A percentile compares a stretch with the other conserved stretches of the same genome.
phyloP scores from a whole-genome alignment of 2,329 filamentous ascomycete genomes.

The Ophiobolus disseminans region DNA sequence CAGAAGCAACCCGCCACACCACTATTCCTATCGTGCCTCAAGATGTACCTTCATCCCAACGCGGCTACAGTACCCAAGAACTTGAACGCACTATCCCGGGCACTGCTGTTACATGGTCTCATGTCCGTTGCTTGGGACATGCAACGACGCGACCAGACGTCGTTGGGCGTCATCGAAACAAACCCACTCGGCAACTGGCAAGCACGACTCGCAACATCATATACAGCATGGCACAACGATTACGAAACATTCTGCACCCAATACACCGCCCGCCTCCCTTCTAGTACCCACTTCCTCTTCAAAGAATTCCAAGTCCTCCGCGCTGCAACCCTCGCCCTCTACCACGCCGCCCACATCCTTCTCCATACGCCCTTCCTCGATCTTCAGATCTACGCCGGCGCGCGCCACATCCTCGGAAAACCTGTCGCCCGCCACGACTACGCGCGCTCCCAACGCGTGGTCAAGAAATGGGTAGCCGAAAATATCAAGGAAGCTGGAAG shows the following conservation, averaged over 20 bases:
- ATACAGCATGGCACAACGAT: constrained; percentile 65
- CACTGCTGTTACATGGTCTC: constrained; percentile 65
- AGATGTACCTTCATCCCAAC: constrained; percentile 62
- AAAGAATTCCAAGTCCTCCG: constrained; percentile 57
- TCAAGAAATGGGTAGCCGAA: constrained; percentile 59
- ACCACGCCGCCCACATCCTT: constrained; percentile 64
- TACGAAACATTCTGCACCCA: constrained; percentile 61
- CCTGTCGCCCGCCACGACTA: constrained; percentile 61
- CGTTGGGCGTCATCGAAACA: constrained; percentile 52
- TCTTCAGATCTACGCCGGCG: constrained; percentile 68
- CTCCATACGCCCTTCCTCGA: constrained; percentile 67
- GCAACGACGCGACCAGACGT: constrained; percentile 67
- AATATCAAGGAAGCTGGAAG: constrained; percentile 47
- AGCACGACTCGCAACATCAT: constrained; percentile 59
- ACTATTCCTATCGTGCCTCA: constrained; percentile 62
- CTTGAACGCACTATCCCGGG: constrained; percentile 61
- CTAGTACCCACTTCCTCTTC: constrained; percentile 40
- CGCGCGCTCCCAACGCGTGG: constrained; percentile 56
- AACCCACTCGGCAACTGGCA: constrained; percentile 59
- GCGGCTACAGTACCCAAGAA: constrained; percentile 35
- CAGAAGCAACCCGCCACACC: constrained; percentile 46
- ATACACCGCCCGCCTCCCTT: constrained; percentile 31
- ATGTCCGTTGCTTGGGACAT: constrained; percentile 71
- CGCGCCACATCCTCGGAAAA: constrained; percentile 65
- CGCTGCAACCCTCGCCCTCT: constrained; percentile 62